Percentiles rank a stretch among this genome's conserved stretches.
These are phyloP conservation scores for Suillus sp. DNA, from an alignment of 768 basidiomycete genomes.

Conservation along the genomic window DNA sequence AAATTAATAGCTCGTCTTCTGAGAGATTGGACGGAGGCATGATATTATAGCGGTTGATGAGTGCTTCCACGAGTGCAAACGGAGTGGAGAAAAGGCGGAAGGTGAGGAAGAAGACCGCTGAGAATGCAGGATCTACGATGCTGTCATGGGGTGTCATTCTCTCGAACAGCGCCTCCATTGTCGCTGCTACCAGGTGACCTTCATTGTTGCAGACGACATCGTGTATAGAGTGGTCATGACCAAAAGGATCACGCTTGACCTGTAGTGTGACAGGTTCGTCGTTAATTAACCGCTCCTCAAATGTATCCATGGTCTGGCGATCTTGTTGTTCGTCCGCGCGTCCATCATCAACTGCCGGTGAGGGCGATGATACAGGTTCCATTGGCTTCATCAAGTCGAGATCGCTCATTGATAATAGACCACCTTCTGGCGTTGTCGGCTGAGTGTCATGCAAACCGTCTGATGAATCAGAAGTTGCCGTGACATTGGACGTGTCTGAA, in stretches of 20 bases:
- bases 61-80: conserved; percentile 67
- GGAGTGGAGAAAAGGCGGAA: conserved; percentile 92
- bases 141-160: conserved; percentile 96
- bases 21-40: conserved; percentile 60
- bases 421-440: conserved; percentile 49
- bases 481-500: conserved; percentile 51
- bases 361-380: conserved; percentile 55
- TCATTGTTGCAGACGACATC: conserved; percentile 93
- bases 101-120: conserved; percentile 91
- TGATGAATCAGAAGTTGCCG: conserved; percentile 48
- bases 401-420: conserved; percentile 32
- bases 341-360: conserved; percentile 48
- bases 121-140: conserved; percentile 84
- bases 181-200: conserved; percentile 88
- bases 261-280: conserved; percentile 50
- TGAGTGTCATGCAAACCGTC: conserved; percentile 49
- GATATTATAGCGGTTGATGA: conserved; percentile 85
- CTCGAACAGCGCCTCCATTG: conserved; percentile 87
- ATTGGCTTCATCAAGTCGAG: conserved; percentile 41
- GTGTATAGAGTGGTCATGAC: conserved; percentile 78
- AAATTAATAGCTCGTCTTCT: conserved; percentile 63
- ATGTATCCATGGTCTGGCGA: conserved; percentile 31
- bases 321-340: conserved; percentile 55
- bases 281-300: conserved; percentile 59
- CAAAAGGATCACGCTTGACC: conserved; percentile 40